Evolutionary conservation across 2,329 filamentous ascomycete species (phyloP).

Genomic region (Aspergillus fischeri): DNA sequence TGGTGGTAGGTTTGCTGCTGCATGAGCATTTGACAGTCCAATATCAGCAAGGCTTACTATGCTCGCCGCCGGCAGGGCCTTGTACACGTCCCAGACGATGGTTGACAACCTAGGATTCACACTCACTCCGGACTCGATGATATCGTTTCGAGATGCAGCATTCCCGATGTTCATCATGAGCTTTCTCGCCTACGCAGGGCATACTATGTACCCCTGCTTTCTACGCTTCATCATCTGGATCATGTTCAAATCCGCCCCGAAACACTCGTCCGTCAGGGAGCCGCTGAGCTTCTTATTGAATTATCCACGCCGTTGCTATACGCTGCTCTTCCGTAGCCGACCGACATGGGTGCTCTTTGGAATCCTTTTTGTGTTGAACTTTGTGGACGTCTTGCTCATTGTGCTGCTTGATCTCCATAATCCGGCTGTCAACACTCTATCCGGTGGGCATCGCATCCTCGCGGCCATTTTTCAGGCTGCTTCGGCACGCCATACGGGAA

Average conservation of each 20-base stretch:
- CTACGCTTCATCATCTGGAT: constrained; percentile 56
- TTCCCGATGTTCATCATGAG: constrained; percentile 39
- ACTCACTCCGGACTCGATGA: constrained; percentile 53
- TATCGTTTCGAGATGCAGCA: constrained; percentile 44
- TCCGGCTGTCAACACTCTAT: constrained; percentile 38
- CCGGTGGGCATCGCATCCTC: constrained; percentile 47
- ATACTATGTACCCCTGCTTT: constrained; percentile 52
- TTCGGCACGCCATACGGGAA: constrained; percentile 48
- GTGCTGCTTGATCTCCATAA: constrained; percentile 51
- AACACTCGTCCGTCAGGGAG: constrained; percentile 29
- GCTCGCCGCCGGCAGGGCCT: constrained; percentile 33
- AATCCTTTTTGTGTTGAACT: constrained; percentile 51
- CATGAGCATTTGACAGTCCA: background rate
- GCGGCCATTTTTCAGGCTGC: constrained; percentile 58
- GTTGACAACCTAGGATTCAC: constrained; percentile 53
- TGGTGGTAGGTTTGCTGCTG: constrained; percentile 46
- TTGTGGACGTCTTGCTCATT: constrained; percentile 55
- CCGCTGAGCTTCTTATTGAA: constrained; percentile 56
- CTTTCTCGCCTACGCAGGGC: constrained; percentile 37
- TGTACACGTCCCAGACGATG: constrained; percentile 51
- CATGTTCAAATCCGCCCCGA: constrained; percentile 46
- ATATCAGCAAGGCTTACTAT: background rate
- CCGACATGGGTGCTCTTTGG: constrained; percentile 56
- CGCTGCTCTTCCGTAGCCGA: constrained; percentile 57
- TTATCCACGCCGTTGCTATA: constrained; percentile 61